Evolutionary conservation across 345 rosid species (phyloP), one percentile per base, ranked within the genome.

Genomic region (Eucalyptus erythrocorys): DNA sequence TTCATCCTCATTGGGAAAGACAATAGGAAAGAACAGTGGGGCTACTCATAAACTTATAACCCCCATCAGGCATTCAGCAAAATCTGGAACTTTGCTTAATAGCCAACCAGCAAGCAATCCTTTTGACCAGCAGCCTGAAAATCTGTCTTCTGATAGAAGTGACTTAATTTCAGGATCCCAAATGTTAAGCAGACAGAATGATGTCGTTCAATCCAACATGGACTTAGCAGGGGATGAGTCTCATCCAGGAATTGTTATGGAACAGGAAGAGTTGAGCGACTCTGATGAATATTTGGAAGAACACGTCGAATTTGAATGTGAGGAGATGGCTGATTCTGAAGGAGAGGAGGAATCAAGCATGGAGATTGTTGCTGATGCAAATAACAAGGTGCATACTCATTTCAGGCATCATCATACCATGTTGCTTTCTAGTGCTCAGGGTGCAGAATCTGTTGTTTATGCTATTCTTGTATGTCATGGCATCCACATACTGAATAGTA

Each of bases 291-390:
- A 96, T 42, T 88, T 91, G 79, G 99, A 96, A 93, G 99, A 98
- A 90, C 91, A 97, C 91, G 98, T 98, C 21, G 99, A 97, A 93
- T 98, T 98, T 93, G 99, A 98, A 92, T 92, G 99, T 53, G 99
- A 98, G 94, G 99, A 98, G 92, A 98, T 98, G 99, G 93, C 93
- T 87, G 99, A 98, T 94, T 98, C 99, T 91, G 99, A 97, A 91
- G 99, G 96, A 86, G 99, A 95, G 91, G 96, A 92, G 22, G 95
- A 91, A 85, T 94, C 94, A 42, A 93, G 90, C 53, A 88, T 91
- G 79, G 94, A 93, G 84, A 93, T 91, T 89, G 89, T 88, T 59
- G 86, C 87, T 87, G 94, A 91, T 86, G 88, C 90, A 89, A 92
- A 90, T 89, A 92, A 93, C 87, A 92, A 94, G 97, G 97, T 97